Conservation (phyloP, 805 yeast genomes). For the Metschnikowia aberdeeniae region DNA sequence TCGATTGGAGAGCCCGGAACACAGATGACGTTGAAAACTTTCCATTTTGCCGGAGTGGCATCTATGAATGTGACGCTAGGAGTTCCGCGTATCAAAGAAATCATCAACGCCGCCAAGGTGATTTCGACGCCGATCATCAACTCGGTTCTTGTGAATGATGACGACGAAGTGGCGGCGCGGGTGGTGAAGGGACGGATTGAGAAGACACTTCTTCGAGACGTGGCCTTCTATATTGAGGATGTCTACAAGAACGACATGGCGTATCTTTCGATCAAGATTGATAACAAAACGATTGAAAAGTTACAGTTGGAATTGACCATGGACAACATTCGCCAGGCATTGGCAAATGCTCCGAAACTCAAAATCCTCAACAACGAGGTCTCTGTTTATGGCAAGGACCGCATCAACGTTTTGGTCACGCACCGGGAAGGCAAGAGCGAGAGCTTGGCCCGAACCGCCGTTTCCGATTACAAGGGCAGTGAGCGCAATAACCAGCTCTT, state of each 20-base stretch:
- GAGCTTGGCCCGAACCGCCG: constrained; percentile 27
- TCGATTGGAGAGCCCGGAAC: constrained; percentile 98
- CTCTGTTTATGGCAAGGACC: constrained; percentile 58
- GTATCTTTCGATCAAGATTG: constrained; percentile 75
- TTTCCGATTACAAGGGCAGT: constrained; percentile 37
- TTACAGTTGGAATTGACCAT: constrained; percentile 85
- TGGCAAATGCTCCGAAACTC: constrained; percentile 80
- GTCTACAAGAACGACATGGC: constrained; percentile 81
- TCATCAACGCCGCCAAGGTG: constrained; percentile 91
- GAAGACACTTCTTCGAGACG: constrained; percentile 82
- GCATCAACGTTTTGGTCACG: constrained; percentile 60
- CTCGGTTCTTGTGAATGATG: constrained; percentile 86
- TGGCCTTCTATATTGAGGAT: constrained; percentile 87
- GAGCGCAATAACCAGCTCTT: constrained; percentile 53
- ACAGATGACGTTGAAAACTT: constrained; percentile 94
- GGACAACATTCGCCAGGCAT: constrained; percentile 81
- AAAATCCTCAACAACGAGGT: constrained; percentile 76
- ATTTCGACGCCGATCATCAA: constrained; percentile 96
- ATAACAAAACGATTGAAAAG: constrained; percentile 77
- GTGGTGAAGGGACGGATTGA: constrained; percentile 97
- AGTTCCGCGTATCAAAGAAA: constrained; percentile 97
- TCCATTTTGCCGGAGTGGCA: constrained; percentile 98
- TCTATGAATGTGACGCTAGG: constrained; percentile 94
- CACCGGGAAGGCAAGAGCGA: constrained; percentile 35
- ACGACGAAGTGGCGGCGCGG: constrained; percentile 96